Base-by-base conservation (phyloP, 768 basidiomycete species). In the Suillus occidentalis region DNA sequence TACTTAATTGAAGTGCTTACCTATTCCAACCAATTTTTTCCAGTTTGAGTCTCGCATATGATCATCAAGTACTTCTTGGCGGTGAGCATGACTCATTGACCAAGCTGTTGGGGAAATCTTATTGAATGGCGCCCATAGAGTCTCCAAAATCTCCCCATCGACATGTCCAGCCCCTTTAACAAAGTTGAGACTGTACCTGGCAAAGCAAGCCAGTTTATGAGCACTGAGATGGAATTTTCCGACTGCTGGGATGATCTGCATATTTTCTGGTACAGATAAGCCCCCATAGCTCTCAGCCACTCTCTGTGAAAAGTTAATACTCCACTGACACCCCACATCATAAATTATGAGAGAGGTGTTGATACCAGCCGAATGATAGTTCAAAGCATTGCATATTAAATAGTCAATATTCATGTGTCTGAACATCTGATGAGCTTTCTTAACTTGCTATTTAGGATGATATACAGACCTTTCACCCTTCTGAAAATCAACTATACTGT, bases 101-200 rank as follows among this genome's bases (percentile, higher is more conserved):
- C 72, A 36, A 0, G 72, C 70, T 12, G 69, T 72, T 0, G 69
- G 37, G 0, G 74, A 73, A 0, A 75, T 68, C 2, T 72, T 65
- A 43, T 80, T 79, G 0, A 79, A 62, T 80, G 0, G n/a, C n/a
- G n/a, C n/a, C n/a, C n/a, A n/a, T n/a, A 80, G 53, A 0, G 75
- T 76, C 37, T 79, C 77, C 4, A 81, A 37, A 6, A 79, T 76
- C 43, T 80, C 75, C 0, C 77, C 76, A 57, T 78, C 75, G 0
- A 77, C 47, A 7, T 75, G 66, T 0, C 75, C 74, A 0, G 67
- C 69, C 0, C 78, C 78, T 6, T 52, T 50, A 20, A 80, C 69
- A 28, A 71, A 79, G 12, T 66, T 68, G 0, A 70, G 68, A 1
- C 71, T 68, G 58, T 60, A 80, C 0, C 72, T 52, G 3, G 70